Percentiles rank a stretch among this genome's conserved stretches.
Conservation (phyloP, 2,329 filamentous ascomycete species). For the Sclerotinia minor region DNA sequence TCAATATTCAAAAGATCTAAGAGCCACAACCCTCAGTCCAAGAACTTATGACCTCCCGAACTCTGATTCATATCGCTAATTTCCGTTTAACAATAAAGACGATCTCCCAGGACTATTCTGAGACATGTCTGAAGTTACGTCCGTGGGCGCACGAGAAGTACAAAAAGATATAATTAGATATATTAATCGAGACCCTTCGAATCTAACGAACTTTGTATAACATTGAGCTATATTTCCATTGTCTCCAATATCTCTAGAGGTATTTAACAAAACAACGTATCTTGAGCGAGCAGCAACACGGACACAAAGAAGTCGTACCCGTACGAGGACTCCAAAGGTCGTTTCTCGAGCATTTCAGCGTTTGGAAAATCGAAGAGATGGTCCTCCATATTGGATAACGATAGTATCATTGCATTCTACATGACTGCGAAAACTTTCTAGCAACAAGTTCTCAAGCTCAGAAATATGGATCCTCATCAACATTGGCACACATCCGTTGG, state of each 20-base stretch:
- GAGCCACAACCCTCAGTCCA: not conserved
- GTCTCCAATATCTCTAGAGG: not conserved
- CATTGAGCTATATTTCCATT: not conserved
- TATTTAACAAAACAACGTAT: not conserved
- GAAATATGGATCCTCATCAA: not conserved
- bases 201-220: conserved; percentile 10
- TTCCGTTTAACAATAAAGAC: conserved; percentile 6
- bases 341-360: not conserved
- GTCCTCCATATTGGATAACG: not conserved
- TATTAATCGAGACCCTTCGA: not conserved
- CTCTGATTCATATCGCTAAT: not conserved
- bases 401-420: conserved; percentile 3
- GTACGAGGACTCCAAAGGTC: not conserved
- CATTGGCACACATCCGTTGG: not conserved
- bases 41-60: not conserved
- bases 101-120: not conserved
- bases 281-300: not conserved
- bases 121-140: not conserved
- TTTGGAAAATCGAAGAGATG: not conserved
- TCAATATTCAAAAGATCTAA: not conserved
- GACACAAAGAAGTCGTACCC: fast-evolving
- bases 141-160: not conserved
- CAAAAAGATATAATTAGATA: not conserved
- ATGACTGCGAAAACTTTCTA: not conserved
- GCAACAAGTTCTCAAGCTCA: not conserved